Evolutionary conservation across 1,284 basidiomycete genomes (phyloP).

Genomic region (Rhodotorula sp.): DNA sequence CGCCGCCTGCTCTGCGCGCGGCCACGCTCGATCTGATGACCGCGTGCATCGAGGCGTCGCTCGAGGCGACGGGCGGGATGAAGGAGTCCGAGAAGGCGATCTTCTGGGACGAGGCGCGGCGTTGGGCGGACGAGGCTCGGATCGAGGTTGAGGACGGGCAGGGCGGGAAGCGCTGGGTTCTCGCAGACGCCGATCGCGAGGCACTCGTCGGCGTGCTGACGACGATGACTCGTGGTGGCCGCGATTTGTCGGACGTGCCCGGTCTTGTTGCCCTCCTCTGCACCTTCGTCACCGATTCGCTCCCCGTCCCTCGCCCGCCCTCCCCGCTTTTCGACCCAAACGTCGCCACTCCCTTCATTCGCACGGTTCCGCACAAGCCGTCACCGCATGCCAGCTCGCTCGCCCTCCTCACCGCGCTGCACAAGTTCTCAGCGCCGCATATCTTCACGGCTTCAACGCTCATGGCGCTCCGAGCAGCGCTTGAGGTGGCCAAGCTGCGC

Average conservation of each 20-base stretch:
- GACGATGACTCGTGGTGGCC: slow-evolving; percentile 42
- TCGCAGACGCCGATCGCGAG: slow-evolving; percentile 39
- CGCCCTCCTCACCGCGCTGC: slow-evolving; percentile 43
- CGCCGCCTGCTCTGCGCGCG: slow-evolving; percentile 19
- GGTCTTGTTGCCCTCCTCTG: slow-evolving; percentile 44
- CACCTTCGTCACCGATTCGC: slow-evolving; percentile 38
- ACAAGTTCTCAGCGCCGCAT: slow-evolving; percentile 45
- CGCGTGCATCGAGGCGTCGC: slow-evolving; percentile 37
- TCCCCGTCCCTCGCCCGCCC: slow-evolving; percentile 35
- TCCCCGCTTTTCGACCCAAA: slow-evolving; percentile 44
- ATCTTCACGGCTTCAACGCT: slow-evolving; percentile 42
- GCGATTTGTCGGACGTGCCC: slow-evolving; percentile 44
- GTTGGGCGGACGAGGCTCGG: slow-evolving; percentile 41
- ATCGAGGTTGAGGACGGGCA: slow-evolving; percentile 35
- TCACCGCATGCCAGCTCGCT: slow-evolving; percentile 37
- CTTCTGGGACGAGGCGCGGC: slow-evolving; percentile 41
- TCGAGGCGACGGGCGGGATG: slow-evolving; percentile 38
- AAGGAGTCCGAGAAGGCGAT: slow-evolving; percentile 41
- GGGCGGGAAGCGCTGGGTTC: slow-evolving; percentile 23
- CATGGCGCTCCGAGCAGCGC: slow-evolving; percentile 32
- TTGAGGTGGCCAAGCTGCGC: slow-evolving; percentile 36
- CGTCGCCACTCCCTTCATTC: slow-evolving; percentile 43
- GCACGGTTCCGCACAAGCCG: slow-evolving; percentile 26
- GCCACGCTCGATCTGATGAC: slow-evolving; percentile 36
- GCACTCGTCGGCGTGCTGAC: slow-evolving; percentile 40